Base-by-base conservation (phyloP, 1,139 yeast genomes). In the Sugiyamaella pinicola region DNA sequence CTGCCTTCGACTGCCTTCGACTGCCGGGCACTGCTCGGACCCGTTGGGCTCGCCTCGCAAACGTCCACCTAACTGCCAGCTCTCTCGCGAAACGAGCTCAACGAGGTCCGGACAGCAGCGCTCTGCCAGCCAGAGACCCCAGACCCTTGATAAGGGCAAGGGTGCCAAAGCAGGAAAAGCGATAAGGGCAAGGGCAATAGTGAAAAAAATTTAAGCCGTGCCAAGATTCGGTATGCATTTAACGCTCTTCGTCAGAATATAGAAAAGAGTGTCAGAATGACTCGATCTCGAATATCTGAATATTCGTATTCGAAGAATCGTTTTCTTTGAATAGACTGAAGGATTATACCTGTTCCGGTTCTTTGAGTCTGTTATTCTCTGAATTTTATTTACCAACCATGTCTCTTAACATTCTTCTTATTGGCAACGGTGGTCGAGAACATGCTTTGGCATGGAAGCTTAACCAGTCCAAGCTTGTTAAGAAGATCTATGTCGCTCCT, bases 371-470 rank as follows among this genome's bases (percentile, higher is more conserved):
- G 28, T 9, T 24, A 6, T 24, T 24, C n/a, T n/a, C n/a, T n/a
- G n/a, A n/a, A n/a, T n/a, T n/a, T n/a, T n/a, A n/a, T n/a, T n/a
- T n/a, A 9, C 28, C 28, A 6, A 17, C 35, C 35, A 31, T 31
- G 35, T 31, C 35, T 17, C 57, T 72, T 70, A 89, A 87, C 69
- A 75, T 93, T 62, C 84, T 95, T 59, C 85, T 95, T 60, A 80
- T 95, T 64, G 99, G 99, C 66, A 90, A 87, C 74, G 99, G 99
- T 67, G 99, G 99, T 63, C 90, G 99, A 77, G 99, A 95, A 73
- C 98, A 93, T 71, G 98, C 99, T 52, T 79, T 95, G 60, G 87
- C 89, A 17, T 91, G 97, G 97, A 87, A 86, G 68, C 80, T 95
- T 61, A 76, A 87, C 40, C 95, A 89, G 71, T 88, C 96, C 29